Evolutionary conservation across 768 basidiomycete genomes (phyloP), one percentile per base, ranked within the genome.

Genomic region (Xerocomellus amylosporus): DNA sequence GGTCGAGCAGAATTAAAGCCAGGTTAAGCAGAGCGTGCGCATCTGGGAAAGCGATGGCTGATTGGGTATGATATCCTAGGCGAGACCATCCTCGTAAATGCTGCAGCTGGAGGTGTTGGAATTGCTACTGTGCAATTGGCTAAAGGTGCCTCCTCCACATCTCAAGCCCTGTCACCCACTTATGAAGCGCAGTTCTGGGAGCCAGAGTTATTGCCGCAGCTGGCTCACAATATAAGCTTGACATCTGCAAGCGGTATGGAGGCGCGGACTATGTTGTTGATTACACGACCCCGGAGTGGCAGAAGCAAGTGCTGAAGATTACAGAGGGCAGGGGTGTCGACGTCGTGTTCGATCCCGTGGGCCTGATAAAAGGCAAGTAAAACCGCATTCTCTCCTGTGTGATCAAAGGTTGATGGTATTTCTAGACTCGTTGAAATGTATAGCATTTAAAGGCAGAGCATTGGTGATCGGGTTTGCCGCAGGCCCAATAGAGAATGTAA

Each of bases 171-270:
- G 6, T 36, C 26, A 19, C 34, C 24, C 24, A n/a, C 50, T 57
- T 26, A 61, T 37, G 20, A 42, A 20, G 38, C 33, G 7, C 54
- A 93, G 94, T 81, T 8, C 78, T 97, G 44, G 96, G 94, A 24
- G 95, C 91, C 37, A 92, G 83, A 63, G 97, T 99, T 20, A 98
- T 99, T 61, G 97, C 93, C 1, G 95, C 94, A 0, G 93, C 91
- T 20, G 84, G 91, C 26, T 89, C 90, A 15, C 75, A 76, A 30
- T 73, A 78, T 39, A 99, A 99, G 70, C 76, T 96, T 8, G 84
- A 89, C 26, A 78, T 98, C 36, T 88, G 86, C 46, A 86, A 82
- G 60, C 76, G 76, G 22, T 74, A 81, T 49, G 94, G 91, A 12
- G 89, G 89, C 8, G 97, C 93, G 1, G 94, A 99, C 68, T 78